A percentile compares a stretch with the other conserved stretches of the same genome.
phyloP scores from a whole-genome alignment of 2,329 filamentous ascomycete species.

The Hypoxylon sp. region DNA sequence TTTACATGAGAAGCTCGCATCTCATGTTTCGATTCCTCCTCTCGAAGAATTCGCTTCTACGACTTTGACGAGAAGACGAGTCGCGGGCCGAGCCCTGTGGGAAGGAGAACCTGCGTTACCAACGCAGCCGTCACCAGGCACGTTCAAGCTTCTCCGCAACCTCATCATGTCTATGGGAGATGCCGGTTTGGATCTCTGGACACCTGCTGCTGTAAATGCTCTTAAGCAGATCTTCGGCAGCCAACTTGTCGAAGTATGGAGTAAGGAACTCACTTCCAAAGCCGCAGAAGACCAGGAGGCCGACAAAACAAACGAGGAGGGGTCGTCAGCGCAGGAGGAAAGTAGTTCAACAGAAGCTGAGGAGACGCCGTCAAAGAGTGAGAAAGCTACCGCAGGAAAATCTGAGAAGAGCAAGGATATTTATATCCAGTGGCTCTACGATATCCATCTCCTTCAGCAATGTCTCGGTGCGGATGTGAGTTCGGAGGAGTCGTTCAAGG shows the following conservation, averaged over 20 bases:
- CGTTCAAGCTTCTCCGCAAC: constrained; percentile 79
- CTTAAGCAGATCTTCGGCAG: constrained; percentile 72
- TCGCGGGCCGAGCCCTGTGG: constrained; percentile 80
- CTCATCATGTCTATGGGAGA: constrained; percentile 77
- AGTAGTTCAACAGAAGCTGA: constrained; percentile 38
- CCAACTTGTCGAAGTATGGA: constrained; percentile 67
- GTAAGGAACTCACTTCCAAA: constrained; percentile 57
- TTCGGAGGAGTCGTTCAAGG: constrained; percentile 56
- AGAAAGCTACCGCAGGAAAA: constrained; percentile 9
- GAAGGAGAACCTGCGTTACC: constrained; percentile 83
- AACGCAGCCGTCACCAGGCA: constrained; percentile 80
- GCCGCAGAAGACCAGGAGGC: constrained; percentile 43
- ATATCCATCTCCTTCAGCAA: constrained; percentile 66
- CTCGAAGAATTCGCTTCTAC: constrained; percentile 64
- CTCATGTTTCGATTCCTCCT: constrained; percentile 64
- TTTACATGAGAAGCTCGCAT: constrained; percentile 74
- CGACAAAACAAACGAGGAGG: constrained; percentile 36
- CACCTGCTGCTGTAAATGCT: constrained; percentile 71
- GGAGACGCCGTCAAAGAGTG: constrained; percentile 29
- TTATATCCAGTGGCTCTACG: constrained; percentile 73
- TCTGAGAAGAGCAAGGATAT: constrained; percentile 61
- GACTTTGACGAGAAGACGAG: constrained; percentile 61
- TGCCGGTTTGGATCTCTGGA: constrained; percentile 86
- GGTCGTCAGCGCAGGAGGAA: constrained; percentile 35
- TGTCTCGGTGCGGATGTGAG: constrained; percentile 58